Percentiles rank a stretch among this genome's conserved stretches.
phyloP scores from a whole-genome alignment of 495 filamentous ascomycete genomes.

The Poronia punctata region DNA sequence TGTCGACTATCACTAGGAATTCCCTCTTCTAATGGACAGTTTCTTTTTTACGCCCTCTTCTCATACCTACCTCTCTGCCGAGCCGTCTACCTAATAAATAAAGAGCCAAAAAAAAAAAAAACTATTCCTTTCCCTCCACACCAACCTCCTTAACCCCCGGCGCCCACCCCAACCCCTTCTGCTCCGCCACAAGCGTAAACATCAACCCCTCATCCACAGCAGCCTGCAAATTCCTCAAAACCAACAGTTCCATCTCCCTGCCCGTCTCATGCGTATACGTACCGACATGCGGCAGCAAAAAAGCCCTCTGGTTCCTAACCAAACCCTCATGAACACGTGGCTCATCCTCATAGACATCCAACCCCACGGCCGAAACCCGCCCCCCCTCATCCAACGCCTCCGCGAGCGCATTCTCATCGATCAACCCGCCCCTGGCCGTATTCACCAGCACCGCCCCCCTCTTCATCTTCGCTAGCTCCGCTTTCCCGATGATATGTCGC shows the following conservation, averaged over 20 bases:
- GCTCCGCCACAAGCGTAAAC: constrained; percentile 66
- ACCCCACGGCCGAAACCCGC: constrained; percentile 59
- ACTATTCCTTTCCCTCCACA: too few species aligned
- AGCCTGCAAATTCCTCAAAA: constrained; percentile 57
- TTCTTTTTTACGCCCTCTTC: too few species aligned
- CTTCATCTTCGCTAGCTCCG: constrained; percentile 65
- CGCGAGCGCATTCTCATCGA: constrained; percentile 68
- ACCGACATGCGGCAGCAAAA: constrained; percentile 77
- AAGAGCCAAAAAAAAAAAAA: too few species aligned
- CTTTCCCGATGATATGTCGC: constrained; percentile 57
- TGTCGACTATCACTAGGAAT: too few species aligned
- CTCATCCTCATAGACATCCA: constrained; percentile 80
- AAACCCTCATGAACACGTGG: constrained; percentile 65
- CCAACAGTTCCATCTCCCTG: constrained; percentile 72
- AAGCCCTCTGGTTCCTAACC: constrained; percentile 59
- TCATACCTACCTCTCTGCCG: too few species aligned
- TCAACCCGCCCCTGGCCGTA: constrained; percentile 64
- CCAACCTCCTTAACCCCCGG: constrained; percentile 9
- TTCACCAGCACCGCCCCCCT: constrained; percentile 65
- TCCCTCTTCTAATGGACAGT: too few species aligned
- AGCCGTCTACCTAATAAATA: too few species aligned
- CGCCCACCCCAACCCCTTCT: constrained; percentile 33
- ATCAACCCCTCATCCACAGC: constrained; percentile 59
- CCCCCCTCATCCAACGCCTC: constrained; percentile 61
- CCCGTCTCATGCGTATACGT: constrained; percentile 57